Percentiles rank a stretch among this genome's conserved stretches.
These are phyloP conservation scores for Amphicarpaea edgeworthii DNA, from an alignment of 306 rosid species.

Conservation along the genomic window DNA sequence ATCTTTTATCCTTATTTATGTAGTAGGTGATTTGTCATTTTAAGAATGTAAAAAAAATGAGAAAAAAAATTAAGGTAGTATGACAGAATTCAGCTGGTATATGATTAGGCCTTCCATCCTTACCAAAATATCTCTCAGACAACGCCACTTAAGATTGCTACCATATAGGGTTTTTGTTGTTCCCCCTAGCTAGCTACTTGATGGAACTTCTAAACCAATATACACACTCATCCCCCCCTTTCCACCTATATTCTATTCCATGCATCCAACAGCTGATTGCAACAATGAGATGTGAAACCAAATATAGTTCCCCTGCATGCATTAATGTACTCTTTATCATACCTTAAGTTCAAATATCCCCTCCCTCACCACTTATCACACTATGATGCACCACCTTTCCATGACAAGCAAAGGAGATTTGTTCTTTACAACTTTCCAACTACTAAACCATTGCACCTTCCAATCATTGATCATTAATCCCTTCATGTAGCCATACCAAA, in stretches of 20 bases:
- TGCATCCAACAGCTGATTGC: slow-evolving; percentile 38
- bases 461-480: slow-evolving; percentile 4
- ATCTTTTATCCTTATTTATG: too few relatives aligned
- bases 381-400: slow-evolving; percentile 48
- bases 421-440: slow-evolving; percentile 38
- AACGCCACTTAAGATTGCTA: slow-evolving; percentile 7
- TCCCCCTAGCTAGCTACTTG: neutral
- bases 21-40: too few relatives aligned
- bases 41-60: too few relatives aligned
- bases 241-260: neutral
- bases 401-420: slow-evolving; percentile 40
- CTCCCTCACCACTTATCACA: slow-evolving; percentile 9
- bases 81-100: slow-evolving; percentile 1
- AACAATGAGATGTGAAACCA: slow-evolving; percentile 42
- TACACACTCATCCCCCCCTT: slow-evolving; percentile 23
- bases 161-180: neutral
- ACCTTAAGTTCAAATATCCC: slow-evolving; percentile 10
- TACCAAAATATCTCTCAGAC: slow-evolving; percentile 1
- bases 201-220: slow-evolving; percentile 43
- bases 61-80: too few relatives aligned
- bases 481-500: too few relatives aligned
- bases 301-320: slow-evolving; percentile 36
- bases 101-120: slow-evolving; percentile 25
- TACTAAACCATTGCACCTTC: slow-evolving; percentile 42
- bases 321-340: neutral